phyloP scores from a whole-genome alignment of 176 grass and related monocot genomes.

The Aegilops umbellulata region DNA sequence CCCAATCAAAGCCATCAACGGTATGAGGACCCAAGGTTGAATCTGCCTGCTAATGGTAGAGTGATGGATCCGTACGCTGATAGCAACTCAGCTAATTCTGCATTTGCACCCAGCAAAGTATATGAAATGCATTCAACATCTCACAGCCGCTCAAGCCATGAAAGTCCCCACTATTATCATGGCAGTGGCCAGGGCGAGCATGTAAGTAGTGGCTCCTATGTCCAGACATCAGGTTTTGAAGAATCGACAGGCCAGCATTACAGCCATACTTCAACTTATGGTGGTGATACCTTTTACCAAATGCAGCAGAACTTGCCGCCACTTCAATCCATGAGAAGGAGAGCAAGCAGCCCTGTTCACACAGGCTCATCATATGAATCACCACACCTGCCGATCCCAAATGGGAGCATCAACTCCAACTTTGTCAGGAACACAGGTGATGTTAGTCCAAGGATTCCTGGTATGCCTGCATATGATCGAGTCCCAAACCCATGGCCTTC shows the following conservation, averaged over 20 bases:
- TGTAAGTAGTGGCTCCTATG: constrained; percentile 33
- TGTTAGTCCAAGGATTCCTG: constrained; percentile 61
- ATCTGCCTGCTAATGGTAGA: constrained; percentile 45
- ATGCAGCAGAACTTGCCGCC: constrained; percentile 64
- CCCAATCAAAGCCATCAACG: constrained; percentile 55
- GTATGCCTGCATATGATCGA: constrained; percentile 47
- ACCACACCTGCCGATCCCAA: constrained; percentile 44
- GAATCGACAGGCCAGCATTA: constrained; percentile 44
- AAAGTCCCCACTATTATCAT: constrained; percentile 52
- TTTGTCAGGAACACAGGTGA: constrained; percentile 64
- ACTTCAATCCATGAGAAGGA: constrained; percentile 72
- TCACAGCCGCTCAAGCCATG: constrained; percentile 46
- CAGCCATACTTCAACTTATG: constrained; percentile 63
- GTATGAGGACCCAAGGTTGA: constrained; percentile 56
- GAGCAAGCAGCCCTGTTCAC: constrained; percentile 42
- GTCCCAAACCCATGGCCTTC: constrained; percentile 43
- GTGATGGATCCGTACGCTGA: constrained; percentile 58
- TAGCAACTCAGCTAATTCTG: constrained; percentile 55
- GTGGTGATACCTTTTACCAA: constrained; percentile 76
- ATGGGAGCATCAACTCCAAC: constrained; percentile 48
- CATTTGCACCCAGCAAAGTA: constrained; percentile 49
- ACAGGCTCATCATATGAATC: constrained; percentile 54
- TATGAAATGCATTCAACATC: constrained; percentile 53
- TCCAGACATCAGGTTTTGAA: constrained; percentile 52
- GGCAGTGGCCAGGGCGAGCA: constrained; percentile 32